Percentiles rank a stretch among this genome's conserved stretches.
Evolutionary conservation across 768 basidiomycete species (phyloP).

Genomic region (Gyrodon lividus): DNA sequence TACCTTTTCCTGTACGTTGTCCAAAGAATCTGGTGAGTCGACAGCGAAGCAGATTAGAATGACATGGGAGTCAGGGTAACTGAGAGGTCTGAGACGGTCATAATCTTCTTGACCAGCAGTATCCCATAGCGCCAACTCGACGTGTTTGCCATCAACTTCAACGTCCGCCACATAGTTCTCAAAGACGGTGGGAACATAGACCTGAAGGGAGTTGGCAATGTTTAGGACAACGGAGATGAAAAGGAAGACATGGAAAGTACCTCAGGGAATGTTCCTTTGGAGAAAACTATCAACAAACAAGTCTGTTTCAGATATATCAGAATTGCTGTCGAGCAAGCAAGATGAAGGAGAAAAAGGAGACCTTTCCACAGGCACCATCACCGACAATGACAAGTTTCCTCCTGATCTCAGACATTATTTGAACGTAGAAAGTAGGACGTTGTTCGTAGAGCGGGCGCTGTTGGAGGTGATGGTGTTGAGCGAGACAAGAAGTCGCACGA

Average conservation of each 20-base stretch:
- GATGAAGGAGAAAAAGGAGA: conserved; percentile 28
- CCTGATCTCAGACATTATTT: conserved; percentile 91
- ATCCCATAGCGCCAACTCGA: conserved; percentile 99
- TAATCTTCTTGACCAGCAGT: conserved; percentile 99
- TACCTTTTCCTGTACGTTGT: conserved; percentile 99
- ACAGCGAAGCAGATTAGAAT: conserved; percentile 99
- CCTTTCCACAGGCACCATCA: conserved; percentile 97
- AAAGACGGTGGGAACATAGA: conserved; percentile 98
- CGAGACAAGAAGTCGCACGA: conserved; percentile 39
- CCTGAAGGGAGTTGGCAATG: conserved; percentile 45
- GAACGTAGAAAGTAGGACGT: conserved; percentile 35
- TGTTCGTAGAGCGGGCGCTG: conserved; percentile 34
- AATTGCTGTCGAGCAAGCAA: conserved; percentile 10
- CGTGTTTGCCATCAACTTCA: conserved; percentile 97
- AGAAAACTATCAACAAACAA: conserved; percentile 93
- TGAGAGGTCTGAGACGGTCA: conserved; percentile 95
- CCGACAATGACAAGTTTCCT: conserved; percentile 99
- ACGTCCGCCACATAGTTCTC: conserved; percentile 99
- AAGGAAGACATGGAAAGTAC: conserved; percentile 37
- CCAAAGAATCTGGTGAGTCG: conserved; percentile 96
- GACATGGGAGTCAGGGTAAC: conserved; percentile 99
- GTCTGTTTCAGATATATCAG: conserved; percentile 49
- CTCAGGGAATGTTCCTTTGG: conserved; percentile 96
- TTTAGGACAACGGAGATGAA: conserved; percentile 1
- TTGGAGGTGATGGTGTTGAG: conserved; percentile 38